These are phyloP conservation scores for Fimicolochytrium jonesii DNA, from an alignment of 192 early-diverging fungal species.

Conservation along the genomic window DNA sequence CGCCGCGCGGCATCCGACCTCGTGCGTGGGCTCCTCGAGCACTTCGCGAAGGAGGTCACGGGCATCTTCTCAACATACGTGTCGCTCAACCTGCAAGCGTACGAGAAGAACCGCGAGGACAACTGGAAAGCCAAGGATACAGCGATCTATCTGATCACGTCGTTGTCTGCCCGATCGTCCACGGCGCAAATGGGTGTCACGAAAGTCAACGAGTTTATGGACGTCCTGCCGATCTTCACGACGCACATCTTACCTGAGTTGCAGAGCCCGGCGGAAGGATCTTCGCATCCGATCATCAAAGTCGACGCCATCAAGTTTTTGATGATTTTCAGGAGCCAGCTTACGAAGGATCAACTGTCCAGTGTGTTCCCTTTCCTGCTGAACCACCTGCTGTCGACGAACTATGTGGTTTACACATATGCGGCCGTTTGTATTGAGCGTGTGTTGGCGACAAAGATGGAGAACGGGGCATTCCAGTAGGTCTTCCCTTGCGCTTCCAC, in stretches of 20 bases:
- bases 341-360: slow-evolving; percentile 73
- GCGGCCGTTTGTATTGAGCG: slow-evolving; percentile 89
- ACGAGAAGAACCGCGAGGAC: slow-evolving; percentile 57
- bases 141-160: slow-evolving; percentile 86
- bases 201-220: slow-evolving; percentile 75
- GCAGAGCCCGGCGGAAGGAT: slow-evolving; percentile 61
- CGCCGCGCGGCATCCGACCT: slow-evolving; percentile 87
- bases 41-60: slow-evolving; percentile 82
- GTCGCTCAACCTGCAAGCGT: slow-evolving; percentile 41
- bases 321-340: slow-evolving; percentile 86
- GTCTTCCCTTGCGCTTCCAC: no score
- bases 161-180: slow-evolving; percentile 76
- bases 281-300: slow-evolving; percentile 81
- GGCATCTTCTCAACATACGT: slow-evolving; percentile 72
- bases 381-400: slow-evolving; percentile 72
- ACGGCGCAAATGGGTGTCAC: slow-evolving; percentile 75
- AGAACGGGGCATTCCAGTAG: slow-evolving; percentile 16
- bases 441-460: slow-evolving; percentile 72
- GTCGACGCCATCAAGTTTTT: slow-evolving; percentile 94
- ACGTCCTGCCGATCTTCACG: slow-evolving; percentile 78
- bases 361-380: slow-evolving; percentile 74
- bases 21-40: slow-evolving; percentile 85
- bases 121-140: slow-evolving; percentile 97
- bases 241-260: slow-evolving; percentile 82
- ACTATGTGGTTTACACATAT: slow-evolving; percentile 87